Conservation (phyloP, 148 eudicot genomes). For the Dysphania ambrosioides region DNA sequence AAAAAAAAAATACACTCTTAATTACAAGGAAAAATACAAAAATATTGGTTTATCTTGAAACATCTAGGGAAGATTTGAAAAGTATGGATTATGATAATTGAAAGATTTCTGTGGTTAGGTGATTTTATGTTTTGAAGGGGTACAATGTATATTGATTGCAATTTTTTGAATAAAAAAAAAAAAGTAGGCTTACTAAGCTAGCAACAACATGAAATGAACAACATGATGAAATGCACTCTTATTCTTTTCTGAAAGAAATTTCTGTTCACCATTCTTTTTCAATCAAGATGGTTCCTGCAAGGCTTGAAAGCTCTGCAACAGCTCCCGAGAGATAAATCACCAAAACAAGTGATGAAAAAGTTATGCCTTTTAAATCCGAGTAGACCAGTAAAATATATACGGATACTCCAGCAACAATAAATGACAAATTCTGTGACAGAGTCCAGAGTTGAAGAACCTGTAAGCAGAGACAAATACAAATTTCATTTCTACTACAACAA, state of each 20-base stretch:
- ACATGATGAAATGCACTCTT: too few relatives aligned
- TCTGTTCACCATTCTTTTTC: conserved; percentile 90
- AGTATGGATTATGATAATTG: too few relatives aligned
- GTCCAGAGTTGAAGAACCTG: conserved; percentile 83
- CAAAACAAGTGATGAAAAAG: conserved; percentile 47
- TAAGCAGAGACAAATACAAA: conserved; percentile 3
- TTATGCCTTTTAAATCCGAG: conserved; percentile 38
- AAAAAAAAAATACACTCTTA: not conserved
- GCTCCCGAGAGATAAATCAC: conserved; percentile 74
- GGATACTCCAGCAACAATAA: conserved; percentile 72
- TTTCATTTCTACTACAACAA: not conserved
- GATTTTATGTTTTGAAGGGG: too few relatives aligned
- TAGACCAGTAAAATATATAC: conserved; percentile 46
- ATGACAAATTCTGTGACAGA: conserved; percentile 65
- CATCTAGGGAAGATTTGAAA: too few relatives aligned
- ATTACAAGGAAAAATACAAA: not conserved
- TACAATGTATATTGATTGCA: too few relatives aligned
- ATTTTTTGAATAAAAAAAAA: too few relatives aligned
- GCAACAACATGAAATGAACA: conserved; percentile 2
- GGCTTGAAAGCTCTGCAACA: conserved; percentile 78
- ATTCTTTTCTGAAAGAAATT: not conserved
- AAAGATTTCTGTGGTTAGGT: too few relatives aligned
- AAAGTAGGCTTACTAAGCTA: too few relatives aligned
- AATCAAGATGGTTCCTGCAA: conserved; percentile 89
- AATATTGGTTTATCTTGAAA: not conserved